Evolutionary conservation across 495 filamentous ascomycete species (phyloP), one percentile per base, ranked within the genome.

Genomic region (Penicillium chermesinum): DNA sequence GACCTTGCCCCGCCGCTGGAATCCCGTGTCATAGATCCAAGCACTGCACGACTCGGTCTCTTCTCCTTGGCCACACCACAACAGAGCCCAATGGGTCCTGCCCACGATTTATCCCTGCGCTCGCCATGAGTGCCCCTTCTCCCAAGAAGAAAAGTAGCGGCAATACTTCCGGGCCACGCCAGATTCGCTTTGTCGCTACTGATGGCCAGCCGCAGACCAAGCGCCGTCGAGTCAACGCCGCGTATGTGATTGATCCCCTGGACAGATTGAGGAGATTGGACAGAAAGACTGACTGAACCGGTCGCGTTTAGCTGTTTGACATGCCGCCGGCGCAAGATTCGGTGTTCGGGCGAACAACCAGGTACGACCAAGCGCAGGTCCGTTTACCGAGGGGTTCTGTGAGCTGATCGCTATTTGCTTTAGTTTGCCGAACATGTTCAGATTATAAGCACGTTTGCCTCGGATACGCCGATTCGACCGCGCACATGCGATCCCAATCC

Each of bases 161-260:
- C 55, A 62, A 49, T 61, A 45, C 61, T 53, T 61, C 66, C 45
- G 62, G 57, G 41, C 71, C 59, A 25, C 71, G 70, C 50, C 73
- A 75, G 59, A 87, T 91, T 44, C 81, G 87, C 54, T 90, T 90
- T 64, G 84, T 91, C 52, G 83, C 86, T 46, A 88, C 86, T 56
- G 84, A 89, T 66, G 87, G 86, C 49, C 85, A 87, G 52, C 87
- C 86, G 39, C 85, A 87, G 51, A 83, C 85, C 38, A 91, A 91
- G 65, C 74, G 87, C 52, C 79, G 87, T 63, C 79, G 87, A 62
- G 86, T 91, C 62, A 88, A 84, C 68, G 83, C 87, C 55, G 87
- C 87, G 82, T 90, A 79, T 59, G 83, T 76, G 39, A 48, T 41
- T 49, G 45, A 49, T 38, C 14, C 44, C 10, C 37, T 25, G 17